Conservation (phyloP, 2,329 filamentous ascomycete genomes). For the Aspergillus novofumigatus region DNA sequence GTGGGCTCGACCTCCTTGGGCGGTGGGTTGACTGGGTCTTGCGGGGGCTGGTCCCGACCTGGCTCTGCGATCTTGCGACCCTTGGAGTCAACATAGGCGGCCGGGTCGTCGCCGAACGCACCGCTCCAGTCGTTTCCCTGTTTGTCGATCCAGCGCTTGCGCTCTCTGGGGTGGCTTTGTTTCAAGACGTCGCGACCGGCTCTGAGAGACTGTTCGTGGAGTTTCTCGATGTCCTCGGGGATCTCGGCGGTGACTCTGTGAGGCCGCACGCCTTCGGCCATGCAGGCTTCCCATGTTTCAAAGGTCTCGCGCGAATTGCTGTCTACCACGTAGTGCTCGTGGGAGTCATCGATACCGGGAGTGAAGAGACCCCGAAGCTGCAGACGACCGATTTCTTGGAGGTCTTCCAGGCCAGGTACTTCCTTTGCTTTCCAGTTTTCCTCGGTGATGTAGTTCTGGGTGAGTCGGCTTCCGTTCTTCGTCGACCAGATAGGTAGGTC, state of each 20-base stretch:
- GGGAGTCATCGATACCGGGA: constrained; percentile 81
- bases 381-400: constrained; percentile 76
- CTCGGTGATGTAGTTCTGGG: constrained; percentile 88
- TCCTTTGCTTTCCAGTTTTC: constrained; percentile 60
- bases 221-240: constrained; percentile 64
- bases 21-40: constrained; percentile 49
- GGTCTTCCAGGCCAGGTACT: constrained; percentile 68
- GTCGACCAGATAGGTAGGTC: constrained; percentile 91
- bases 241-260: constrained; percentile 69
- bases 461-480: constrained; percentile 67
- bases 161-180: constrained; percentile 61
- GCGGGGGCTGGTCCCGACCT: constrained; percentile 48
- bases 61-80: constrained; percentile 55
- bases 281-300: constrained; percentile 90
- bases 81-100: constrained; percentile 51
- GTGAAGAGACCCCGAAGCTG: constrained; percentile 81
- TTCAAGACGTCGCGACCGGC: constrained; percentile 78
- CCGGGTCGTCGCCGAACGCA: constrained; percentile 76
- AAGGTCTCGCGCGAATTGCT: constrained; percentile 90
- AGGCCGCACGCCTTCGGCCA: constrained; percentile 75
- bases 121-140: constrained; percentile 82
- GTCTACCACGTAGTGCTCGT: constrained; percentile 76
- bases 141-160: constrained; percentile 71
- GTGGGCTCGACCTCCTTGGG: constrained; percentile 27
- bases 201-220: constrained; percentile 77